Percentiles rank a stretch among this genome's conserved stretches.
Conservation (phyloP, 805 yeast genomes). For the Yarrowia divulgata region DNA sequence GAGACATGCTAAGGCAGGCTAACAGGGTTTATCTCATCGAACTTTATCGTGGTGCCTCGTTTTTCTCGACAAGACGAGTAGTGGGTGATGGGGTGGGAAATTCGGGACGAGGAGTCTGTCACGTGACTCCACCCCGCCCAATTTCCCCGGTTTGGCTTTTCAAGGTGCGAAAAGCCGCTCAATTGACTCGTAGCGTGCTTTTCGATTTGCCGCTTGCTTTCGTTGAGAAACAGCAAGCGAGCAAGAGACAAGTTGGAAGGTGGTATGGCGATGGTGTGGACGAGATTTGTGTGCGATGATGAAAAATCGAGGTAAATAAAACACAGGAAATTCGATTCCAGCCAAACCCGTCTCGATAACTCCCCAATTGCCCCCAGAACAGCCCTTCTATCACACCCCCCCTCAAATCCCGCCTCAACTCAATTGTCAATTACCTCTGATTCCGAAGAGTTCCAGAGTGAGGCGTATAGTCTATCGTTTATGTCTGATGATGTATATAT, state of each 20-base stretch:
- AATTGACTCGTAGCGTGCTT: not conserved
- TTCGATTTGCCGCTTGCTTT: not conserved
- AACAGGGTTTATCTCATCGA: slow-evolving; percentile 24
- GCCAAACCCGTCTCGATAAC: too few relatives aligned
- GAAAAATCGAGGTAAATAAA: too few relatives aligned
- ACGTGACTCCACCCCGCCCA: not conserved
- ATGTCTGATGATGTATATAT: not conserved
- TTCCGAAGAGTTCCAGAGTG: not conserved
- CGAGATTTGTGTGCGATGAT: too few relatives aligned
- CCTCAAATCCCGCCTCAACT: slow-evolving; percentile 5
- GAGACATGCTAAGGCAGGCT: slow-evolving; percentile 30
- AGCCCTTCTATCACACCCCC: too few relatives aligned
- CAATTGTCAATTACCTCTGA: slow-evolving; percentile 9
- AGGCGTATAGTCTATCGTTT: slow-evolving; percentile 20
- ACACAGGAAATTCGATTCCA: too few relatives aligned
- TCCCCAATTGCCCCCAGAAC: too few relatives aligned
- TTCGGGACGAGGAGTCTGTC: too few relatives aligned
- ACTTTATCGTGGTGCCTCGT: slow-evolving; percentile 25
- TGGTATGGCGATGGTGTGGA: too few relatives aligned
- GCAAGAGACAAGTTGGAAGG: not conserved
- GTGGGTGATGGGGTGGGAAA: too few relatives aligned
- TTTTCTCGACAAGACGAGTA: too few relatives aligned
- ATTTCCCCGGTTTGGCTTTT: not conserved
- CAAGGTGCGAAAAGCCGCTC: not conserved
- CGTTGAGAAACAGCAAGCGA: not conserved